Percentiles rank a stretch among this genome's conserved stretches.
Evolutionary conservation across 306 rosid genomes (phyloP).

Genomic region (Quercus dentata): DNA sequence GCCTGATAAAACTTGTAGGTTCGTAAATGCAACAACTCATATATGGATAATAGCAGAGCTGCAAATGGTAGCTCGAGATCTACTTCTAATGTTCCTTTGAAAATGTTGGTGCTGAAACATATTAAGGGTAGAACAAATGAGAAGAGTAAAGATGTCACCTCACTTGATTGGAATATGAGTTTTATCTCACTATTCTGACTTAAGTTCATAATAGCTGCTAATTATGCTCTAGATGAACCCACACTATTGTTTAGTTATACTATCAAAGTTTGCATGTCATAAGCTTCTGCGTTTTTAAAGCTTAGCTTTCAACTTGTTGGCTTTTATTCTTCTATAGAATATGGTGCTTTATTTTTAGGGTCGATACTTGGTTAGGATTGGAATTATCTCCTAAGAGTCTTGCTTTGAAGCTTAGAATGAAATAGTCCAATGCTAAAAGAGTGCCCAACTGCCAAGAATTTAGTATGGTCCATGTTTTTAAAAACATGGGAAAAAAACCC

Average conservation of each 20-base stretch:
- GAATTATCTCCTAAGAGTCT: not conserved
- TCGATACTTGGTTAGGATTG: not conserved
- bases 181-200: conserved; percentile 16
- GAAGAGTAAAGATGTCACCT: conserved; percentile 83
- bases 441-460: not conserved
- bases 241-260: not conserved
- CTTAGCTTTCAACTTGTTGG: not conserved
- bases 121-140: conserved; percentile 74
- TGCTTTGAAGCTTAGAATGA: not conserved
- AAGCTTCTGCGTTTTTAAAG: not conserved
- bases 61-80: conserved; percentile 51
- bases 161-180: conserved; percentile 98
- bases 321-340: not conserved
- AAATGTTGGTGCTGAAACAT: conserved; percentile 81
- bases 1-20: conserved; percentile 33
- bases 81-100: conserved; percentile 41
- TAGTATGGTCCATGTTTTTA: not conserved
- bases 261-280: not conserved
- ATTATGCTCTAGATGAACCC: not conserved
- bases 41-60: conserved; percentile 63
- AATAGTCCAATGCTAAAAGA: not conserved
- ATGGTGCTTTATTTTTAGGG: not conserved
- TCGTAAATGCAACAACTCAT: conserved; percentile 92
- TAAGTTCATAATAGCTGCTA: conserved; percentile 12
- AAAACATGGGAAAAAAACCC: no score